Evolutionary conservation across 306 rosid species (phyloP), one percentile per base, ranked within the genome.

Genomic region (Malus fusca): DNA sequence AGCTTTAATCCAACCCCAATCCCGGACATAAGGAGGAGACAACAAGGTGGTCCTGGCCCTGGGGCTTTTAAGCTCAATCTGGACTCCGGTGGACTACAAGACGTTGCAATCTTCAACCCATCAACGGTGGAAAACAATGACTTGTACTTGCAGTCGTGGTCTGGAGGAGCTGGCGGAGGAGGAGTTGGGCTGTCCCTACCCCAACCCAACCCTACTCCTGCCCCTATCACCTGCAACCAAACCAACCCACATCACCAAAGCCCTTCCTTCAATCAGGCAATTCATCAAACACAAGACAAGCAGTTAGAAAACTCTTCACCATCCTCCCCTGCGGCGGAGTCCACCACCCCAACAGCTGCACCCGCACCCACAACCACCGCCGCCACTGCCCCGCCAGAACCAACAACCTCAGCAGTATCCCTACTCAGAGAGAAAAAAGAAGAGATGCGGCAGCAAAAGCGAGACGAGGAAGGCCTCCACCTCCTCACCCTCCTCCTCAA

Each of bases 401-500:
- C 66, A 17, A 25, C 46, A 2, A 33, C 84, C 0, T 77, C 84
- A 5, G 60, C 78, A 1, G 83, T 77, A 7, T 65, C 62, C 2
- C 68, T 85, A 37, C 48, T 89, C 22, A 78, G 87, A n/a, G 91
- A 82, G 84, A 91, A 80, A 76, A 90, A 89, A 23, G 96, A 90
- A 67, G 99, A 95, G 84, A 78, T 88, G 64, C 75, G 81, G 40
- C 97, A 92, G 72, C 93, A 88, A 79, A 88, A 92, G 85, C 83
- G 88, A 72, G 97, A 95, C 67, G 99, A 92, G 55, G 93, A 95
- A 26, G 99, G 99, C 0, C 72, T 95, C 19, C 97, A 95, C 73
- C 97, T 95, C 21, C 84, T 95, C 22, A 95, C 97, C 22, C 78
- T 95, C 52, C 87, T 95, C 11, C 97, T 95, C 6, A 97, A 95